Evolutionary conservation across 805 yeast species (phyloP).

Genomic region (Myxozyma geophila): DNA sequence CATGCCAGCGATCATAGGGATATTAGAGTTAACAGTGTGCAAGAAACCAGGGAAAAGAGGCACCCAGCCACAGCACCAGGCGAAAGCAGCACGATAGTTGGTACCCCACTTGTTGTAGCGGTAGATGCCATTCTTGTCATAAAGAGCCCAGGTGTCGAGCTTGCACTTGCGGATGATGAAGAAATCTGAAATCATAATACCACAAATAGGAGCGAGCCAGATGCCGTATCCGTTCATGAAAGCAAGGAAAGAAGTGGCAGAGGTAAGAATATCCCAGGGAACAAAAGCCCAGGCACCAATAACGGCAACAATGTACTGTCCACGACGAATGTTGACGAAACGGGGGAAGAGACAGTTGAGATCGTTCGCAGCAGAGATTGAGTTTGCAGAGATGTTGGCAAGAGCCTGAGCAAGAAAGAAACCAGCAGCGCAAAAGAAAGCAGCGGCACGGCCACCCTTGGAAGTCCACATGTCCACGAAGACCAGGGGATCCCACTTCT

Average conservation of each 20-base stretch:
- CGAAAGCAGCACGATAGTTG: constrained; percentile 50
- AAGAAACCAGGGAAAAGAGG: constrained; percentile 36
- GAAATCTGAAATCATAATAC: constrained; percentile 57
- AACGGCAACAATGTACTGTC: constrained; percentile 66
- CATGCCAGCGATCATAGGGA: constrained; percentile 13
- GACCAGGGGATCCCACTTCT: constrained; percentile 55
- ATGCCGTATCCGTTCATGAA: constrained; percentile 81
- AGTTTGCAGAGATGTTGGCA: constrained; percentile 68
- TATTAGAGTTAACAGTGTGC: constrained; percentile 22
- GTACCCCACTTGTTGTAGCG: constrained; percentile 50
- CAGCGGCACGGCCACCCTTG: constrained; percentile 73
- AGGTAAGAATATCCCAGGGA: constrained; percentile 79
- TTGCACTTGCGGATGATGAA: constrained; percentile 50
- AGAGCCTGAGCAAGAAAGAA: constrained; percentile 80
- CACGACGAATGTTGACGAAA: constrained; percentile 64
- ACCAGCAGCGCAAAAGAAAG: constrained; percentile 69
- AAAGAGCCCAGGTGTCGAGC: constrained; percentile 51
- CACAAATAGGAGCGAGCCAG: constrained; percentile 82
- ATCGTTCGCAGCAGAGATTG: constrained; percentile 56
- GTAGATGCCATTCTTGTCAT: constrained; percentile 49
- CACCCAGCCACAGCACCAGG: constrained; percentile 46
- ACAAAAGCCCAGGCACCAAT: constrained; percentile 68
- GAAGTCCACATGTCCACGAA: constrained; percentile 49
- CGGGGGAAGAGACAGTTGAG: constrained; percentile 54
- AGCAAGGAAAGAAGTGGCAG: constrained; percentile 75